Conservation (phyloP, 768 basidiomycete genomes). For the Auricularia heimuer region DNA sequence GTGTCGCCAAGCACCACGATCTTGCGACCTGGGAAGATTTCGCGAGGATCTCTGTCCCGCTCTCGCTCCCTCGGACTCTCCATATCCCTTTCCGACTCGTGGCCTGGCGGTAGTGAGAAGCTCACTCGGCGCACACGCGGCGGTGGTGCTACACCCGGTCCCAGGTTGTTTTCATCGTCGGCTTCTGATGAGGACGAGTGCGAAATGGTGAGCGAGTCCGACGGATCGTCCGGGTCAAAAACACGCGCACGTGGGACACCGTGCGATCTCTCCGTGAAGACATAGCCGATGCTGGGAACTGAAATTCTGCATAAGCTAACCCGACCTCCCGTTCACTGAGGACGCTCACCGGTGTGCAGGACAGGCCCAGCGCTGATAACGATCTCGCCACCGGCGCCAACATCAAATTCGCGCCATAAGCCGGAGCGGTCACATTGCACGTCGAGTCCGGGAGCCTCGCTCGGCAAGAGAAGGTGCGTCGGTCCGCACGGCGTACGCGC, state of each 20-base stretch:
- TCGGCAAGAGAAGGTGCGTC: not conserved
- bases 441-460: not conserved
- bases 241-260: not conserved
- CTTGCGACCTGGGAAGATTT: not conserved
- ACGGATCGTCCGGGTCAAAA: not conserved
- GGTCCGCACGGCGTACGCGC: not conserved
- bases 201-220: not conserved
- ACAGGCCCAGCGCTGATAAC: not conserved
- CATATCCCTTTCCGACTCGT: not conserved
- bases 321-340: not conserved
- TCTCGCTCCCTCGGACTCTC: not conserved
- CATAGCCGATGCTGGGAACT: not conserved
- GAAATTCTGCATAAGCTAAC: not conserved
- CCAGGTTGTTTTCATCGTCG: too few relatives aligned
- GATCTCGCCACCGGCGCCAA: not conserved
- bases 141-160: too few relatives aligned
- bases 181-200: not conserved
- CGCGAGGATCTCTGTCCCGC: not conserved
- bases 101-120: not conserved
- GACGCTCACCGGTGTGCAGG: not conserved
- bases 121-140: not conserved
- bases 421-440: not conserved
- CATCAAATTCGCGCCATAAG: not conserved
- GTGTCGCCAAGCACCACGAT: not conserved
- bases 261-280: not conserved